Percentiles rank a stretch among this genome's conserved stretches.
phyloP scores from a whole-genome alignment of 1,284 basidiomycete genomes.

The Amylostereum chailletii region DNA sequence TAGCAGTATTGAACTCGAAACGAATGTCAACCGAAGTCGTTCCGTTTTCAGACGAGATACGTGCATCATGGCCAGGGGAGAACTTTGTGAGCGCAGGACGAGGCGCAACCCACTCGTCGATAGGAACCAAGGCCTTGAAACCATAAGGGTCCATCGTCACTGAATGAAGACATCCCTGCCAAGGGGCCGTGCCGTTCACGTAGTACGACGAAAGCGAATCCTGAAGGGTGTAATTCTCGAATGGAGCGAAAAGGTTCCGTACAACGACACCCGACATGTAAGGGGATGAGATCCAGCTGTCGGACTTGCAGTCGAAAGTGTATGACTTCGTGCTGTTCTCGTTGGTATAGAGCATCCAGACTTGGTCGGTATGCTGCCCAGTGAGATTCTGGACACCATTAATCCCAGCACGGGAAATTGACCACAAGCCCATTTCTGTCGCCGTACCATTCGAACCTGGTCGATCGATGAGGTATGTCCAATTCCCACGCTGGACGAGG shows the following conservation, averaged over 20 bases:
- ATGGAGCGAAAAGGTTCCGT: constrained; percentile 76
- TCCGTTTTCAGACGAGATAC: constrained; percentile 45
- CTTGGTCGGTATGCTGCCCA: constrained; percentile 51
- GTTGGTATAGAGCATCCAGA: constrained; percentile 82
- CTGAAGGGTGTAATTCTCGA: constrained; percentile 63
- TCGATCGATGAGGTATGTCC: constrained; percentile 68
- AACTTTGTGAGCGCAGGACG: constrained; percentile 73
- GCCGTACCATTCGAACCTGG: constrained; percentile 75
- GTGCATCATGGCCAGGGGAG: constrained; percentile 76
- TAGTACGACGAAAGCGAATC: constrained; percentile 56
- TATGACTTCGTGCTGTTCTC: constrained; percentile 68
- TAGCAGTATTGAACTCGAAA: constrained; percentile 70
- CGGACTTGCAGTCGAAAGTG: constrained; percentile 46
- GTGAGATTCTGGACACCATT: constrained; percentile 42
- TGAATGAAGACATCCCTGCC: constrained; percentile 59
- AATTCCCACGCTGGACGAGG: constrained; percentile 72
- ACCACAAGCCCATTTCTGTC: constrained; percentile 85
- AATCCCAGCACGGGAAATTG: constrained; percentile 61
- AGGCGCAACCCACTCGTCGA: constrained; percentile 55
- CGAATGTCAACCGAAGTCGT: constrained; percentile 56
- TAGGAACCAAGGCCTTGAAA: constrained; percentile 77
- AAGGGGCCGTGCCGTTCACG: constrained; percentile 49
- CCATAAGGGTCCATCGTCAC: constrained; percentile 67
- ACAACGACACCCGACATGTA: constrained; percentile 53
- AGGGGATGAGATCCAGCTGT: constrained; percentile 72